These are phyloP conservation scores for Starmerella bombi DNA, from an alignment of 805 yeast species.

Conservation along the genomic window DNA sequence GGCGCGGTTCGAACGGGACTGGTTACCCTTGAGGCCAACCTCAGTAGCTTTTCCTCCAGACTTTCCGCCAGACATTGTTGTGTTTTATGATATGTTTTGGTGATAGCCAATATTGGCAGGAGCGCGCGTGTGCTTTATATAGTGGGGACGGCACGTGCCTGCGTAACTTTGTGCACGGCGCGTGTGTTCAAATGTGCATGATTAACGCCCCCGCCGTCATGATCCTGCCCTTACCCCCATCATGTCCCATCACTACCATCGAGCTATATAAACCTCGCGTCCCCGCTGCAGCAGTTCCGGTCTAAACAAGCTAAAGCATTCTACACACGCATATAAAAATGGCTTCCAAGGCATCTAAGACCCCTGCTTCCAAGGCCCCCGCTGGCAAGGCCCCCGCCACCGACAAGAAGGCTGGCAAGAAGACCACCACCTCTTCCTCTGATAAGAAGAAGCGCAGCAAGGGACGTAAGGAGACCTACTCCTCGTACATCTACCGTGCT, in stretches of 20 bases:
- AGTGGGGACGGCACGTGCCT: conserved; percentile 4
- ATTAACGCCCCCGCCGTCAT: conserved; percentile 1
- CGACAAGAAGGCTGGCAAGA: conserved; percentile 89
- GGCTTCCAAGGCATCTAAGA: conserved; percentile 45
- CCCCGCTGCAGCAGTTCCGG: background rate
- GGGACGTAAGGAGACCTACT: conserved; percentile 95
- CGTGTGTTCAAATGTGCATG: conserved; percentile 17
- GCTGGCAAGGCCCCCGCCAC: conserved; percentile 93
- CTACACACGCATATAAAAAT: conserved; percentile 20
- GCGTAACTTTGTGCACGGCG: conserved; percentile 10
- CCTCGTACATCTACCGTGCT: conserved; percentile 96
- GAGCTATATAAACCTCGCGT: conserved; percentile 6
- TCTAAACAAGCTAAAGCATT: background rate
- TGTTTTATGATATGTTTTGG: conserved; percentile 7
- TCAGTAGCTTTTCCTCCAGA: conserved; percentile 81
- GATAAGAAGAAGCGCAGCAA: conserved; percentile 85
- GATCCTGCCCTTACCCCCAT: conserved; percentile 13
- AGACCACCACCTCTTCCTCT: conserved; percentile 66
- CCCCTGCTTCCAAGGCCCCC: conserved; percentile 42
- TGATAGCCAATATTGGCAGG: background rate
- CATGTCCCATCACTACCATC: background rate
- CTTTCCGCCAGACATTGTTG: conserved; percentile 68
- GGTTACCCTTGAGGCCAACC: conserved; percentile 84
- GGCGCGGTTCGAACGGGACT: conserved; percentile 87
- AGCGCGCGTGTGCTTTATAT: conserved; percentile 11